phyloP scores from a whole-genome alignment of 2,329 filamentous ascomycete genomes.

The Nigrograna mackinnonii region DNA sequence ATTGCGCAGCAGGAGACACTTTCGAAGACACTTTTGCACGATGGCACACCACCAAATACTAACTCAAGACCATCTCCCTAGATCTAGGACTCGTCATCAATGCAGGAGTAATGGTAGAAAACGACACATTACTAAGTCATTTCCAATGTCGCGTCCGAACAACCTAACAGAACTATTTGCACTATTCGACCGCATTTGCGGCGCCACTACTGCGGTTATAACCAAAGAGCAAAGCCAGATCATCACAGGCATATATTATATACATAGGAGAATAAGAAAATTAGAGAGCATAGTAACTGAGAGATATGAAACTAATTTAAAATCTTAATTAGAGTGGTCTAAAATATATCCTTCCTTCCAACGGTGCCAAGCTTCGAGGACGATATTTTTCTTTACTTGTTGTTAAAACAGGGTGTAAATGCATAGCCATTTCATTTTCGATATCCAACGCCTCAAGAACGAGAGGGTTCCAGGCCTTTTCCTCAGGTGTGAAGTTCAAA shows the following conservation, averaged over 20 bases:
- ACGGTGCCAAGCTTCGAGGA: conserved; percentile 33
- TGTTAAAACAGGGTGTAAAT: no score
- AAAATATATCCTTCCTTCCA: conserved; percentile 43
- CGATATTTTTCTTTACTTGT: no score
- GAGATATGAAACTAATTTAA: no score
- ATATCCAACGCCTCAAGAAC: conserved; percentile 24
- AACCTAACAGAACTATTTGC: neutral
- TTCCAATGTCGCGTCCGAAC: neutral
- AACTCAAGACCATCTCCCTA: neutral
- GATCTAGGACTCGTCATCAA: conserved; percentile 1
- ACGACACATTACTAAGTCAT: conserved; percentile 3
- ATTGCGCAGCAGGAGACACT: conserved; percentile 1
- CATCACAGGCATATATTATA: no score
- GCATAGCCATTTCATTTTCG: no score
- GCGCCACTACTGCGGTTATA: neutral
- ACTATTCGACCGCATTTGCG: neutral
- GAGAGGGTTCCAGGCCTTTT: conserved; percentile 51
- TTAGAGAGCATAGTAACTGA: no score
- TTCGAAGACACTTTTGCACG: conserved; percentile 2
- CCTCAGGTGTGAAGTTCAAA: conserved; percentile 42
- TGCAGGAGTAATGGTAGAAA: conserved; percentile 1
- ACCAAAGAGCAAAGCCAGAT: conserved; percentile 1
- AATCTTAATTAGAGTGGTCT: no score
- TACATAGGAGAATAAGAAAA: no score
- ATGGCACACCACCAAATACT: neutral